Percentiles rank a stretch among this genome's conserved stretches.
These are phyloP conservation scores for Sporothrix schenckii DNA, from an alignment of 2,329 filamentous ascomycete genomes.

Conservation along the genomic window DNA sequence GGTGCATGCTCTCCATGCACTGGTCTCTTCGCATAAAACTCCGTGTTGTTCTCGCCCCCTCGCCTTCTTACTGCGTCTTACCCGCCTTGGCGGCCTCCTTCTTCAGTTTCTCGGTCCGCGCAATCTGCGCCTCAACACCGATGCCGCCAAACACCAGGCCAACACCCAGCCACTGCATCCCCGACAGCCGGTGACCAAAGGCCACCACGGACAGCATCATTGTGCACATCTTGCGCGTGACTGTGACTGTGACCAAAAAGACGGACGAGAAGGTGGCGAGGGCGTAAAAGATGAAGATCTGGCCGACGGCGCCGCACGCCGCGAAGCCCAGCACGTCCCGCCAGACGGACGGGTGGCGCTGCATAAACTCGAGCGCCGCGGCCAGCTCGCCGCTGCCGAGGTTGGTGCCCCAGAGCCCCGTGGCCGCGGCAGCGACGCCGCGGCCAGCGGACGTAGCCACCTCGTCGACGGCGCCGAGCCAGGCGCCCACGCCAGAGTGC, in stretches of 20 bases:
- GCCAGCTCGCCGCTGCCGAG: conserved; percentile 72
- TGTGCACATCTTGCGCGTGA: conserved; percentile 98
- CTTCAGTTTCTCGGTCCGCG: conserved; percentile 77
- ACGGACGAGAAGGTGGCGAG: conserved; percentile 89
- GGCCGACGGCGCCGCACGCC: conserved; percentile 85
- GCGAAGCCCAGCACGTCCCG: conserved; percentile 89
- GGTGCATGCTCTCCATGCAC: background rate
- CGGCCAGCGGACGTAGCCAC: conserved; percentile 52
- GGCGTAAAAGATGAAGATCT: conserved; percentile 98
- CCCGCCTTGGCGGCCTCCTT: conserved; percentile 57
- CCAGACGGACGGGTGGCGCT: conserved; percentile 76
- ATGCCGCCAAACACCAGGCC: conserved; percentile 93
- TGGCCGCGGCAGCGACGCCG: background rate
- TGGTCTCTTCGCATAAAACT: background rate
- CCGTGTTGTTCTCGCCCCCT: no score
- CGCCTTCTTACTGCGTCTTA: conserved; percentile 36
- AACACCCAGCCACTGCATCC: conserved; percentile 94
- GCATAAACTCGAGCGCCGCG: conserved; percentile 80
- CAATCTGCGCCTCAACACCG: conserved; percentile 83
- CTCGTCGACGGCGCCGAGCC: conserved; percentile 70
- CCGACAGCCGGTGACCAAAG: conserved; percentile 83
- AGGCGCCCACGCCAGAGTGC: conserved; percentile 64
- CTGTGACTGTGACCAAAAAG: conserved; percentile 91
- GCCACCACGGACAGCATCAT: conserved; percentile 96
- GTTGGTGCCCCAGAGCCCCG: conserved; percentile 41